Base-by-base conservation (phyloP, 2,329 filamentous ascomycete species). In the Scedosporium dehoogii region DNA sequence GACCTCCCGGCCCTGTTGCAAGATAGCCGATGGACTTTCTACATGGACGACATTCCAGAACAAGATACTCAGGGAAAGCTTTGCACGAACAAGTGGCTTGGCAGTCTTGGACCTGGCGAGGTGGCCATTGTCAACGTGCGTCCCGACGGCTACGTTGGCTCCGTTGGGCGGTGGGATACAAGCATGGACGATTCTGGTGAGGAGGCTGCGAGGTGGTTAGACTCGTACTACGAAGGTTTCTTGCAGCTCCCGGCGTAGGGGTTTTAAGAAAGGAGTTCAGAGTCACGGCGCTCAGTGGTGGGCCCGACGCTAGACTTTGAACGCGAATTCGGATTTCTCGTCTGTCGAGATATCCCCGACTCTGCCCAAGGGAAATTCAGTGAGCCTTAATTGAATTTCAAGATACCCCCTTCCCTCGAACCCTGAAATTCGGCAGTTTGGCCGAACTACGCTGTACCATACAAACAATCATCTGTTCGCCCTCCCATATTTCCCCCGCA, bases 81-180 rank as follows among this genome's bases (percentile, higher is more conserved):
- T 38, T 88, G 85, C 71, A 88, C 84, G 9, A 81, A 85, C 68
- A 90, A 89, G 71, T 91, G 87, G 87, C 76, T 89, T 6, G 86
- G 85, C 48, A 79, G 77, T 56, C 74, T 90, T 3, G 75, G 74
- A 0, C 75, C 78, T 0, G 76, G 79, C 9, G 81, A 88, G 66
- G 81, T 88, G 5, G 85, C 82, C 4, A 81, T 91, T 48, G 77
- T 87, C 48, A 86, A 88, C 67, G 85, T 91, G 1, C 79, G 88
- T 4, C 88, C 88, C 0, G 88, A 91, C 72, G 88, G 88, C 10
- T 91, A 91, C 70, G 83, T 91, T 4, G 88, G 88, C 1, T 84
- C 80, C n/a, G 73, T 89, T 25, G 76, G 79, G 55, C 73, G 79
- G 48, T 82, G 80, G 79, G 79, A 82, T 69, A 76, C 78, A 41